phyloP scores from a whole-genome alignment of 139 green algal species.

The Zygnema cylindricum region DNA sequence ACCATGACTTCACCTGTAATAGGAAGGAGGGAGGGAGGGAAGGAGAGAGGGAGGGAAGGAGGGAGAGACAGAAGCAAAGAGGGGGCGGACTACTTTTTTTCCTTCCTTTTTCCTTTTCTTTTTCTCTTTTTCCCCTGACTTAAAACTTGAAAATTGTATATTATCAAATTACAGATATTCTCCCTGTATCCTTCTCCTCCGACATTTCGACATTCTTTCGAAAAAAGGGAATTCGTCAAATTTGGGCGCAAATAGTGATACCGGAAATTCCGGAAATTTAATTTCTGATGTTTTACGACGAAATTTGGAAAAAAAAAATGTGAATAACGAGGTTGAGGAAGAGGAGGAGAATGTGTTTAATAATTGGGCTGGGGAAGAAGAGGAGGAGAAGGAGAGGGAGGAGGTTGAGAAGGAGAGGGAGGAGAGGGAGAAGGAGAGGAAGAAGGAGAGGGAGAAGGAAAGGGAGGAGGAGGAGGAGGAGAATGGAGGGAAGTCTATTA shows the following conservation, averaged over 20 bases:
- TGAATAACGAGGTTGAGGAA: background rate
- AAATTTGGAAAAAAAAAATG: background rate
- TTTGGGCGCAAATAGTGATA: background rate
- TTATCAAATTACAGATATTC: conserved; percentile 26
- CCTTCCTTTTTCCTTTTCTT: too few species aligned
- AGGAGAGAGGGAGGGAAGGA: too few species aligned
- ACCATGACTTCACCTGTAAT: too few species aligned
- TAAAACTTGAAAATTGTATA: too few species aligned
- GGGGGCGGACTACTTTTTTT: too few species aligned
- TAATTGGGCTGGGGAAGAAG: background rate
- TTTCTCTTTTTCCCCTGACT: too few species aligned
- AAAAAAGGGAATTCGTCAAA: background rate
- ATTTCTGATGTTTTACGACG: background rate
- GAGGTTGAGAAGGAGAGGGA: background rate
- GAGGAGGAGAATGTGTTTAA: conserved; percentile 11
- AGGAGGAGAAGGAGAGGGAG: conserved; percentile 1
- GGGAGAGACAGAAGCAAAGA: too few species aligned
- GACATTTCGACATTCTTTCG: conserved; percentile 3
- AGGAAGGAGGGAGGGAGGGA: too few species aligned
- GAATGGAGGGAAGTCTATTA: too few species aligned
- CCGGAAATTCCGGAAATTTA: background rate
- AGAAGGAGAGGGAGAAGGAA: background rate
- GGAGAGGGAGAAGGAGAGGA: background rate
- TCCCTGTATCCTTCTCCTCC: conserved; percentile 19
- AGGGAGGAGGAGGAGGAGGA: background rate